These are phyloP conservation scores for Xylaria flabelliformis DNA, from an alignment of 495 filamentous ascomycete genomes.

Conservation along the genomic window DNA sequence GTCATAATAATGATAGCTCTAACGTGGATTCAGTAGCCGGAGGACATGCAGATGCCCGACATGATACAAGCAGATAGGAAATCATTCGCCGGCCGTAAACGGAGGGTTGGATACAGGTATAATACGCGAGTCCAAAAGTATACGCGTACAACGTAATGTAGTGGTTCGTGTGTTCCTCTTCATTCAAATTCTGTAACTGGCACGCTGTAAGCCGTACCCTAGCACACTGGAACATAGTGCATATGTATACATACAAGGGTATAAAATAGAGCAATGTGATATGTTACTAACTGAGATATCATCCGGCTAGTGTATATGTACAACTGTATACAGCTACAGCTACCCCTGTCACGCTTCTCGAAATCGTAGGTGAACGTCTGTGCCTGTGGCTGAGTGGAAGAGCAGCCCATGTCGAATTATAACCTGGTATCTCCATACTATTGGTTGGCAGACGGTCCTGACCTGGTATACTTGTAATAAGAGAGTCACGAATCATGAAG, in stretches of 20 bases:
- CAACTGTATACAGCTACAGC: background rate
- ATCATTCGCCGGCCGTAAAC: background rate
- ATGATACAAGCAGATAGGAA: background rate
- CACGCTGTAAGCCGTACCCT: background rate
- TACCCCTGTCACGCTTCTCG: background rate
- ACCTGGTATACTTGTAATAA: background rate
- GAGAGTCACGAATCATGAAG: constrained; percentile 14
- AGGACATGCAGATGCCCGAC: background rate
- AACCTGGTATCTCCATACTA: background rate
- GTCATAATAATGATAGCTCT: background rate
- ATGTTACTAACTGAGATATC: background rate
- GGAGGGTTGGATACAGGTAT: background rate
- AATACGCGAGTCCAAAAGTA: background rate
- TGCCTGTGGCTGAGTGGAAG: constrained; percentile 2
- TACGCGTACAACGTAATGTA: background rate
- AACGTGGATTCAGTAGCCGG: background rate
- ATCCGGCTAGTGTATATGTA: background rate
- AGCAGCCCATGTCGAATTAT: background rate
- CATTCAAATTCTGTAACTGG: background rate
- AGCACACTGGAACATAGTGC: constrained; percentile 2
- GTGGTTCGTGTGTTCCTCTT: background rate
- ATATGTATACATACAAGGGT: background rate
- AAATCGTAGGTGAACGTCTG: background rate
- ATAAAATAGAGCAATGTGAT: background rate
- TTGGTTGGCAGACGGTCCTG: background rate